phyloP scores from a whole-genome alignment of 345 rosid species.

The Arabidopsis thaliana region DNA sequence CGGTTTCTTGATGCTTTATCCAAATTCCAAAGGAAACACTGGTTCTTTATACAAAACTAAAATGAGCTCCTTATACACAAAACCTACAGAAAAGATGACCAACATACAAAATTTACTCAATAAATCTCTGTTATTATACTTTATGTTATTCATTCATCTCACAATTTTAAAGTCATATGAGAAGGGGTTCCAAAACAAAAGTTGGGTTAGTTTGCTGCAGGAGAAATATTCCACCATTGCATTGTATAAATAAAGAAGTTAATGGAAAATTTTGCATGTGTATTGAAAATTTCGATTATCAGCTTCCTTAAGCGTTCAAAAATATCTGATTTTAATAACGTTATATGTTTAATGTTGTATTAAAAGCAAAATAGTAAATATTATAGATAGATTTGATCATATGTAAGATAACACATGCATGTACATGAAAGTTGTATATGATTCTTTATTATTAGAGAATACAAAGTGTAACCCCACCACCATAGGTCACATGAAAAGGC shows the following conservation, averaged over 20 bases:
- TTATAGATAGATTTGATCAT: background rate
- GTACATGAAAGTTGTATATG: constrained; percentile 23
- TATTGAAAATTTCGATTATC: background rate
- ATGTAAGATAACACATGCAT: constrained; percentile 5
- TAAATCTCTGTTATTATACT: background rate
- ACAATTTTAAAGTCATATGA: background rate
- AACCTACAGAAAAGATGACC: background rate
- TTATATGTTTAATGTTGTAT: background rate
- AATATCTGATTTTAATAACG: background rate
- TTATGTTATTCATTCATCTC: background rate
- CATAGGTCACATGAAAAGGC: constrained; percentile 36
- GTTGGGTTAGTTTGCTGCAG: background rate
- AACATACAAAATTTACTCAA: background rate
- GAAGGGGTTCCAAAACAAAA: background rate
- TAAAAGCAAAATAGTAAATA: background rate
- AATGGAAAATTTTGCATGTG: background rate
- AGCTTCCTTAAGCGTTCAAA: background rate
- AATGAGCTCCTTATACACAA: background rate
- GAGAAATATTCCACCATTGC: background rate
- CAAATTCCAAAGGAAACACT: background rate
- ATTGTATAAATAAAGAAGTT: background rate
- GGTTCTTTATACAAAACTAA: background rate
- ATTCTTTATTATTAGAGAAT: constrained; percentile 18
- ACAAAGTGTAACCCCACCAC: constrained; percentile 36
- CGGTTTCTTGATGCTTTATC: background rate